Conservation (phyloP, 306 rosid genomes). For the Morella rubra region DNA sequence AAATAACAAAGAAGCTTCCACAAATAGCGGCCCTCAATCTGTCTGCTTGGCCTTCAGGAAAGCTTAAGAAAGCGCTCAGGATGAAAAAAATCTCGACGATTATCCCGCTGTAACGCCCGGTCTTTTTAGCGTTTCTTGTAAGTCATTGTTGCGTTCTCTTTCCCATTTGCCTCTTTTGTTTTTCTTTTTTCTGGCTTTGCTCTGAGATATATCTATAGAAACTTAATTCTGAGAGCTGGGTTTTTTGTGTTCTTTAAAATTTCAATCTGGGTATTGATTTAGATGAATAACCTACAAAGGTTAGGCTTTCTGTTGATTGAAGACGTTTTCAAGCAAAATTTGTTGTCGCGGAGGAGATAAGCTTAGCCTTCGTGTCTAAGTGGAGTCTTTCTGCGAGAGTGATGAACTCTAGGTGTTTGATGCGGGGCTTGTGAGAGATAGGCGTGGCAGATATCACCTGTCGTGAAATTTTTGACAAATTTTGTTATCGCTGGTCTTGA, state of each 20-base stretch:
- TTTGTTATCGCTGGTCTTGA: background rate
- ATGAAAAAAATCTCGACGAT: slow-evolving; percentile 4
- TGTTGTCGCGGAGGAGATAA: background rate
- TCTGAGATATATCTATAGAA: background rate
- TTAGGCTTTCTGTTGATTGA: background rate
- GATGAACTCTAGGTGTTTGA: background rate
- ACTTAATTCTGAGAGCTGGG: slow-evolving; percentile 9
- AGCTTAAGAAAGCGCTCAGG: background rate
- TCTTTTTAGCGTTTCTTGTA: slow-evolving; percentile 27
- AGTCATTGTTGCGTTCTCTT: slow-evolving; percentile 8
- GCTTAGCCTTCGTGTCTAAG: background rate
- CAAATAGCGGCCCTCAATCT: background rate
- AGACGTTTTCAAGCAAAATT: background rate
- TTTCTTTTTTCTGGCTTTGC: background rate
- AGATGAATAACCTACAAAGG: slow-evolving; percentile 4
- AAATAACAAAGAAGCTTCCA: slow-evolving; percentile 2
- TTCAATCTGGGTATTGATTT: slow-evolving; percentile 23
- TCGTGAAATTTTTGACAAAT: background rate
- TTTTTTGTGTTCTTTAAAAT: background rate
- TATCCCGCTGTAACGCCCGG: background rate
- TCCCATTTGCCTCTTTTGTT: background rate
- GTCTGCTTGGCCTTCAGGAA: slow-evolving; percentile 2
- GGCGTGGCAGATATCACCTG: background rate
- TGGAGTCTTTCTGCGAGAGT: background rate
- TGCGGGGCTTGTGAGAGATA: background rate